Base-by-base conservation (phyloP, 2,329 filamentous ascomycete genomes). In the Aureobasidium sp. region DNA sequence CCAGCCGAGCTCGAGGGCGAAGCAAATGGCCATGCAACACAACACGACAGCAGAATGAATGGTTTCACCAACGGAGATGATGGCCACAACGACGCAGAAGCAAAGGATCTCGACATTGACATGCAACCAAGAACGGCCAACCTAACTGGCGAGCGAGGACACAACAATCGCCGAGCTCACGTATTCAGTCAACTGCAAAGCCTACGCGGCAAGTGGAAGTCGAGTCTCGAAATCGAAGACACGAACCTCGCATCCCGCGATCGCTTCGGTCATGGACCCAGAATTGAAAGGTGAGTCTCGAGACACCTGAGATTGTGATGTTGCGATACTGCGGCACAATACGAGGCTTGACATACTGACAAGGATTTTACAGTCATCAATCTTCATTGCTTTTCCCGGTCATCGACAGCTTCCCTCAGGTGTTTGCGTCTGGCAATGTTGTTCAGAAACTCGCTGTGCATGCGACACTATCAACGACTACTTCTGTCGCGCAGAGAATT, bases 351-450 rank as follows among this genome's bases (percentile, higher is more conserved):
- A 41, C 25, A 37, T 47, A 41, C 37, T 62, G 39, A 55, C 27
- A 29, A 44, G 15, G 34, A 15, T 20, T 39, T 11, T 29, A 65
- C 6, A 67, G 65, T 17, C 65, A 83, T 68, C 75, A 79, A 49
- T 75, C 75, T 45, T 64, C 75, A 2, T 79, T 93, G 8, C 77
- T 82, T 1, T 94, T 91, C 70, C 91, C 93, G 1, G 71, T 92
- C 31, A 81, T 96, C 37, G 87, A 94, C 70, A 96, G 91, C 72
- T 97, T 89, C 71, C 94, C 94, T 0, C 77, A 78, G 34, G 87
- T 97, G 60, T 91, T 92, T 73, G 72, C 80, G 20, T 75, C 79
- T 57, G 72, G 72, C 2, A 67, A 72, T 56, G 70, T 58, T 66
- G 75, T 63, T 64, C 71, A 27, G 6, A 80, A 63, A 69, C 63